Evolutionary conservation across 225 moss, liverwort and hornwort genomes (phyloP).

Genomic region (Polytrichum formosum): DNA sequence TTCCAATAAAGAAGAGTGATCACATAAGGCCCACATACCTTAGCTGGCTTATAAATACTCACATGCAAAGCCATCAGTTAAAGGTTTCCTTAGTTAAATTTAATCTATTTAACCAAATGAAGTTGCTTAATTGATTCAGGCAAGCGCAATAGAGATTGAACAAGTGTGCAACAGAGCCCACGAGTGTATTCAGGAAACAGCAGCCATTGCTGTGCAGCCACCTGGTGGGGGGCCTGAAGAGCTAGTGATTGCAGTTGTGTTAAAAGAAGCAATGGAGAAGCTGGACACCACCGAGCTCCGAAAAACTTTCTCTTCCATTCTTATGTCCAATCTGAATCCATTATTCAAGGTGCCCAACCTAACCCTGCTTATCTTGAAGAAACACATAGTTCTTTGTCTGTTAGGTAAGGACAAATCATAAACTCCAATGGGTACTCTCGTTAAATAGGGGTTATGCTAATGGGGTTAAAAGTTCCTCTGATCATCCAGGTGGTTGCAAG

Average conservation of each 20-base stretch:
- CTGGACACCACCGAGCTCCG: constrained; percentile 33
- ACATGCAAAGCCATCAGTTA: too few relatives aligned
- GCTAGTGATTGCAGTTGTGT: constrained; percentile 72
- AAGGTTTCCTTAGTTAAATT: too few relatives aligned
- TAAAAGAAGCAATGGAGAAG: constrained; percentile 47
- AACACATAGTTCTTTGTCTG: too few relatives aligned
- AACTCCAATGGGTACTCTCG: too few relatives aligned
- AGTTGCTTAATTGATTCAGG: constrained; percentile 28
- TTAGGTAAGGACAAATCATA: too few relatives aligned
- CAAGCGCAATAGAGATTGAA: constrained; percentile 94
- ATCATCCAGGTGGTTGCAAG: too few relatives aligned
- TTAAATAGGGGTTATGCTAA: too few relatives aligned
- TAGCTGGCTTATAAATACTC: too few relatives aligned
- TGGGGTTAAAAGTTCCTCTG: too few relatives aligned
- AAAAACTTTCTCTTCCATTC: constrained; percentile 41
- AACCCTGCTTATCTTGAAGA: not conserved
- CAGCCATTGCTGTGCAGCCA: constrained; percentile 73
- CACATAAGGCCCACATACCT: too few relatives aligned
- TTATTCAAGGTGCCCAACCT: constrained; percentile 73
- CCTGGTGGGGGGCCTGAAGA: constrained; percentile 83
- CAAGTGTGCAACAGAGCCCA: constrained; percentile 83
- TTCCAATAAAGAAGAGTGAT: too few relatives aligned
- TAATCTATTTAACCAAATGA: not conserved
- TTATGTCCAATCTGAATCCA: constrained; percentile 75
- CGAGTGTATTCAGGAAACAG: constrained; percentile 66